Evolutionary conservation across 805 yeast genomes (phyloP).

Genomic region (Candida suzukii): DNA sequence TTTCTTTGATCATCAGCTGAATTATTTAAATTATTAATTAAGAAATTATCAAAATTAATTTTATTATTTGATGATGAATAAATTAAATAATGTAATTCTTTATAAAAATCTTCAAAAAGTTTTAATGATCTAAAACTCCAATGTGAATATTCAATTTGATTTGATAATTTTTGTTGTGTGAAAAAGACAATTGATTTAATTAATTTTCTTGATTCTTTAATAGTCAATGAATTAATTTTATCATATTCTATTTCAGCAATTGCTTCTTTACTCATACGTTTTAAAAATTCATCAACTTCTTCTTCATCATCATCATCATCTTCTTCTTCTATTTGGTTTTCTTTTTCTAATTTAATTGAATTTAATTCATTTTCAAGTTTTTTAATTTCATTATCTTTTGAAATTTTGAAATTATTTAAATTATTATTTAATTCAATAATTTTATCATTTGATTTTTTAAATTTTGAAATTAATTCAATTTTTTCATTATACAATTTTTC

Average conservation of each 20-base stretch:
- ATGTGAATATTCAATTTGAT: not conserved
- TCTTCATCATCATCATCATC: not conserved
- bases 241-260: not conserved
- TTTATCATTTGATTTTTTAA: too few relatives aligned
- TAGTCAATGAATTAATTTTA: not conserved
- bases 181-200: not conserved
- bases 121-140: not conserved
- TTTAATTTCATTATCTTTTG: too few relatives aligned
- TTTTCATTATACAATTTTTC: too few relatives aligned
- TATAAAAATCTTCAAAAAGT: not conserved
- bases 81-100: not conserved
- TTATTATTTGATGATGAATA: not conserved
- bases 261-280: not conserved
- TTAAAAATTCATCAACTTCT: not conserved
- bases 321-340: not conserved
- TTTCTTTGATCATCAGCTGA: too few relatives aligned
- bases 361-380: too few relatives aligned
- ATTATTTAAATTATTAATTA: not conserved
- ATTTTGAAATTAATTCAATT: too few relatives aligned
- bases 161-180: not conserved
- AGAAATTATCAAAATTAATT: too few relatives aligned
- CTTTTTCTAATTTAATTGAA: too few relatives aligned
- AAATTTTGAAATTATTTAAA: too few relatives aligned
- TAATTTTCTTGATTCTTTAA: not conserved
- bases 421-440: too few relatives aligned